A percentile compares a stretch with the other conserved stretches of the same genome.
Evolutionary conservation across 495 filamentous ascomycete species (phyloP).

Genomic region (Trichoderma reesei): DNA sequence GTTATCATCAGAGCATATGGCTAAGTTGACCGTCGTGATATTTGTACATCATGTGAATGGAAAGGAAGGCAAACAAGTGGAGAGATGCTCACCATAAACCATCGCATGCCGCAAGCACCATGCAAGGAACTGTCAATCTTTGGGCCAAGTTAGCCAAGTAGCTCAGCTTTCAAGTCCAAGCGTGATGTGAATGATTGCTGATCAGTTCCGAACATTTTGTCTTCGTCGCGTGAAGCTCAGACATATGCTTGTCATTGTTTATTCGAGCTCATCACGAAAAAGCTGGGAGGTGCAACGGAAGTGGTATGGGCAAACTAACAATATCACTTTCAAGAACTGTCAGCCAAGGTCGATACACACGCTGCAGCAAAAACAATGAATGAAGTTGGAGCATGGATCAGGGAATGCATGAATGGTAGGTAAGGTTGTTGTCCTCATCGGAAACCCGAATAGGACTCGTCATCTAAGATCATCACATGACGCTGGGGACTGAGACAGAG

Average conservation of each 20-base stretch:
- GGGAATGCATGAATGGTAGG: slow-evolving; percentile 75
- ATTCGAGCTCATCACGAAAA: slow-evolving; percentile 52
- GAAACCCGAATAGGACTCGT: slow-evolving; percentile 80
- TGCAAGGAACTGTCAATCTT: neutral
- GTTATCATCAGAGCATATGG: slow-evolving; percentile 12
- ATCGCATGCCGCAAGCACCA: neutral
- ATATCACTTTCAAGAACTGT: slow-evolving; percentile 9
- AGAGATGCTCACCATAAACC: neutral
- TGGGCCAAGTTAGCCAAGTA: neutral
- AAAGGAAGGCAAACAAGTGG: neutral
- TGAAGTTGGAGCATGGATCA: slow-evolving; percentile 30
- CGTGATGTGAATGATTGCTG: slow-evolving; percentile 18
- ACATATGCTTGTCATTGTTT: slow-evolving; percentile 83
- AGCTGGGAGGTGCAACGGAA: slow-evolving; percentile 9
- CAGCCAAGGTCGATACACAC: slow-evolving; percentile 11
- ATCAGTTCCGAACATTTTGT: slow-evolving; percentile 10
- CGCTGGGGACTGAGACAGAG: slow-evolving; percentile 11
- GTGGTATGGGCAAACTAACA: slow-evolving; percentile 6
- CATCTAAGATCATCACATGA: slow-evolving; percentile 70
- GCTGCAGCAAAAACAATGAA: slow-evolving; percentile 11
- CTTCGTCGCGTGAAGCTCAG: slow-evolving; percentile 45
- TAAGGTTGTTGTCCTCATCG: slow-evolving; percentile 65
- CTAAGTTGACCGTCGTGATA: slow-evolving; percentile 13
- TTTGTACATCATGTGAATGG: slow-evolving; percentile 12
- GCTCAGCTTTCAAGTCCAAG: neutral